A percentile compares a stretch with the other conserved stretches of the same genome.
Conservation (phyloP, 2,329 filamentous ascomycete genomes). For the Alternaria dauci region DNA sequence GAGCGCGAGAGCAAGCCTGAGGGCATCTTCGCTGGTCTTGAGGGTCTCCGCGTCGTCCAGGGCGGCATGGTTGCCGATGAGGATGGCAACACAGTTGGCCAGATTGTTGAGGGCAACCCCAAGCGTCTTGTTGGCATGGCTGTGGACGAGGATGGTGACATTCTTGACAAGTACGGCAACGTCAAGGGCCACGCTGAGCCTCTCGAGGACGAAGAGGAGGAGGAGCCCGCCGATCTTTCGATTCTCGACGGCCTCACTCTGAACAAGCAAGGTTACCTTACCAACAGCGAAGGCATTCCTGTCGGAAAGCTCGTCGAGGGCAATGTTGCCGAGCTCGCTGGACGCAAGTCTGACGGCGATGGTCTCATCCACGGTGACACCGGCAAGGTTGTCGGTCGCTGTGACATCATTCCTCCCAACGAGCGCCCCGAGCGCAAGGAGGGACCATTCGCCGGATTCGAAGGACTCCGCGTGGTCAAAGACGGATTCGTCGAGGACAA, state of each 20-base stretch:
- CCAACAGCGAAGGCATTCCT: constrained; percentile 62
- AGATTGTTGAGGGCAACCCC: constrained; percentile 65
- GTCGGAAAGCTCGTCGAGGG: constrained; percentile 65
- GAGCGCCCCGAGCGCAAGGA: constrained; percentile 66
- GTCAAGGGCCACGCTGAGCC: constrained; percentile 68
- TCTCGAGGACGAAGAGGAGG: constrained; percentile 55
- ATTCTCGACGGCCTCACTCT: constrained; percentile 62
- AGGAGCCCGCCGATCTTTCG: constrained; percentile 58
- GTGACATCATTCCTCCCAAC: constrained; percentile 65
- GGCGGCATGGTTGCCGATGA: constrained; percentile 60
- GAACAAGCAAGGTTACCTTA: constrained; percentile 68
- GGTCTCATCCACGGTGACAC: constrained; percentile 65
- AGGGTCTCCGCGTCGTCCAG: constrained; percentile 58
- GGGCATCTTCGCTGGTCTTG: constrained; percentile 60
- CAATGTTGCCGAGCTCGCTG: constrained; percentile 64
- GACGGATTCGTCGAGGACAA: constrained; percentile 78
- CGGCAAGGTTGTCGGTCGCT: constrained; percentile 65
- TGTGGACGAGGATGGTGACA: constrained; percentile 70
- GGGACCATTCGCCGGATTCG: constrained; percentile 73
- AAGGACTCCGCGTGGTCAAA: constrained; percentile 71
- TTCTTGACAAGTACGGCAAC: constrained; percentile 69
- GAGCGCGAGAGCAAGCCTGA: constrained; percentile 64
- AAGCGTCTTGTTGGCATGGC: constrained; percentile 67
- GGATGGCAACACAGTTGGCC: constrained; percentile 61
- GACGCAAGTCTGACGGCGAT: constrained; percentile 63